Percentiles rank a stretch among this genome's conserved stretches.
These are phyloP conservation scores for Claviceps pazoutovae DNA, from an alignment of 2,329 filamentous ascomycete species.

Conservation along the genomic window DNA sequence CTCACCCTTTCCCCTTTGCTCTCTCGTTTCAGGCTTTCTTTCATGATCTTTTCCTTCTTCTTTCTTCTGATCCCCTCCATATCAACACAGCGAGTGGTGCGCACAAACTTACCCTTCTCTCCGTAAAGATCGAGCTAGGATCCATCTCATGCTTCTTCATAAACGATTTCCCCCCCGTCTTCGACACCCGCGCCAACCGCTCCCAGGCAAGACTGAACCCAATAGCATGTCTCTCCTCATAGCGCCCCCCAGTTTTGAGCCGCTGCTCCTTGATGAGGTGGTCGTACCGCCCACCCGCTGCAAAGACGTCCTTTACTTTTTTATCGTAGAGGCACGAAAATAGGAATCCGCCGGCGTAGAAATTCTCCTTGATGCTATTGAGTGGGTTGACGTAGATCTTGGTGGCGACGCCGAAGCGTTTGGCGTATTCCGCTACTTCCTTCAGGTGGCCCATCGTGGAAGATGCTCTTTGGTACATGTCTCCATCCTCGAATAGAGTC, in stretches of 20 bases:
- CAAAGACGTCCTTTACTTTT: slow-evolving; percentile 74
- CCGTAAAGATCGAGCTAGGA: slow-evolving; percentile 41
- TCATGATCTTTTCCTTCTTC: slow-evolving; percentile 39
- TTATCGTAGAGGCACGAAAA: slow-evolving; percentile 86
- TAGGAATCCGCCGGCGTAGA: slow-evolving; percentile 72
- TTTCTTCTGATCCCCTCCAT: too few relatives aligned
- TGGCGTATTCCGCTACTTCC: slow-evolving; percentile 62
- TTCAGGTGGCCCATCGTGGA: slow-evolving; percentile 68
- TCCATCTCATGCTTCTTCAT: slow-evolving; percentile 60
- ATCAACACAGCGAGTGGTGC: too few relatives aligned
- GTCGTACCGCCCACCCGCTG: slow-evolving; percentile 88
- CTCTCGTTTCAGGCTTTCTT: neutral
- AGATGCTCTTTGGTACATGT: slow-evolving; percentile 60
- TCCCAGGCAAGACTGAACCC: slow-evolving; percentile 90
- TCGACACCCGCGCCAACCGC: slow-evolving; percentile 54
- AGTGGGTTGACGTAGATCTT: slow-evolving; percentile 78
- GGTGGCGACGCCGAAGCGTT: slow-evolving; percentile 57
- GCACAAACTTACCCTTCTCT: slow-evolving; percentile 40
- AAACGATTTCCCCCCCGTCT: slow-evolving; percentile 40
- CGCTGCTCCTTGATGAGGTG: slow-evolving; percentile 72
- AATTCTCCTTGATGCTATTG: slow-evolving; percentile 79
- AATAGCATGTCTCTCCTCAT: slow-evolving; percentile 64
- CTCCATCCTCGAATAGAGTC: slow-evolving; percentile 45
- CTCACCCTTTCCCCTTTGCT: neutral
- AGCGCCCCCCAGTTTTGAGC: slow-evolving; percentile 49